A percentile compares a stretch with the other conserved stretches of the same genome.
These are phyloP conservation scores for Talaromyces trachyspermus DNA, from an alignment of 495 filamentous ascomycete genomes.

Conservation along the genomic window DNA sequence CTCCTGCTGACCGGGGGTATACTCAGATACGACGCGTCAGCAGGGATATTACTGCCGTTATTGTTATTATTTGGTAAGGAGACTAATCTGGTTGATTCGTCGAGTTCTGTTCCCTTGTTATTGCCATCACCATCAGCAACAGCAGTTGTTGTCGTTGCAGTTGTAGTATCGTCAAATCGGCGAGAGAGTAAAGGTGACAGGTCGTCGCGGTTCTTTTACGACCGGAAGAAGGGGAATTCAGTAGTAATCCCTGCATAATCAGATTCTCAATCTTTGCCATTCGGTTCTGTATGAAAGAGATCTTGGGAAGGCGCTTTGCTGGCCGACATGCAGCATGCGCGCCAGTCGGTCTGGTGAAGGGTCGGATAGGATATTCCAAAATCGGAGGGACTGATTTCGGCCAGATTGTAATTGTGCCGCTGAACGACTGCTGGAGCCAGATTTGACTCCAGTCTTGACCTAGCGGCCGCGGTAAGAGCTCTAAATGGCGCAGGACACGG, in stretches of 20 bases:
- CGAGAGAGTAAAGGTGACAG: constrained; percentile 22
- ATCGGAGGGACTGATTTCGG: constrained; percentile 67
- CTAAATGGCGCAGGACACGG: constrained; percentile 83
- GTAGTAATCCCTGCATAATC: constrained; percentile 66
- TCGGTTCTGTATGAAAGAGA: constrained; percentile 83
- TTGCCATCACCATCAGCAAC: too few species aligned
- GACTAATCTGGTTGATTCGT: constrained; percentile 2
- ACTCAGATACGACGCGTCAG: too few species aligned
- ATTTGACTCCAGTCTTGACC: constrained; percentile 95
- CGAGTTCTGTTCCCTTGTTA: too few species aligned
- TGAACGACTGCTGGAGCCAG: constrained; percentile 92
- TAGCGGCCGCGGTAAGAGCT: constrained; percentile 82
- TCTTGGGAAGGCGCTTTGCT: constrained; percentile 77
- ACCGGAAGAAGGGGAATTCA: too few species aligned
- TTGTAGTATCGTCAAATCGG: constrained; percentile 14
- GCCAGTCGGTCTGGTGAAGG: constrained; percentile 66
- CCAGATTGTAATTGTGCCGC: constrained; percentile 92
- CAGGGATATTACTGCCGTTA: too few species aligned
- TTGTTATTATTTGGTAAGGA: not conserved
- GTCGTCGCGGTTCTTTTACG: too few species aligned
- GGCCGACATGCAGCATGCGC: constrained; percentile 80
- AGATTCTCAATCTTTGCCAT: constrained; percentile 74
- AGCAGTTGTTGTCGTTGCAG: too few species aligned
- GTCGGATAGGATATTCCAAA: constrained; percentile 79
- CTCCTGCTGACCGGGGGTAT: too few species aligned